Conservation (phyloP, 2,329 filamentous ascomycete genomes). For the Ophiocordyceps australis region DNA sequence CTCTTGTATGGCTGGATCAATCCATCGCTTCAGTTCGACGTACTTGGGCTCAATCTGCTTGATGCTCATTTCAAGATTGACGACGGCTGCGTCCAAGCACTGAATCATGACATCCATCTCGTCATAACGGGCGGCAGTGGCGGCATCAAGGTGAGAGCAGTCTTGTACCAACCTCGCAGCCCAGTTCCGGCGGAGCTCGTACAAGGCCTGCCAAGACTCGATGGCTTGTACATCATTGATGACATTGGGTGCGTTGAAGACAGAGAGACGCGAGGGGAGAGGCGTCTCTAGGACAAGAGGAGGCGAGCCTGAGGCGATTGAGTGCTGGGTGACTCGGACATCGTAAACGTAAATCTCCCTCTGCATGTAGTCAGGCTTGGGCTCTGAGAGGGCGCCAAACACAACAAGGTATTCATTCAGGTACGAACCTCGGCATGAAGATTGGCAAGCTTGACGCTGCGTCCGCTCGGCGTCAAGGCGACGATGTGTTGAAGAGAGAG, state of each 20-base stretch:
- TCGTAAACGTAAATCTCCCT: conserved; percentile 89
- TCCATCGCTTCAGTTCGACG: conserved; percentile 52
- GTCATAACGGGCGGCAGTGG: conserved; percentile 45
- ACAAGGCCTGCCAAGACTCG: conserved; percentile 75
- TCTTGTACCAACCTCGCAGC: conserved; percentile 51
- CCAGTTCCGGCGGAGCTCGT: conserved; percentile 68
- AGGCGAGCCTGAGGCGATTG: conserved; percentile 24
- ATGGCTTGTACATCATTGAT: conserved; percentile 66
- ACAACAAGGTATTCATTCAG: no score
- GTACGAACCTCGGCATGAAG: conserved; percentile 59
- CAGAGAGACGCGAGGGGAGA: conserved; percentile 33
- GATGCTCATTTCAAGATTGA: conserved; percentile 64
- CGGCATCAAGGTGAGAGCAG: conserved; percentile 45
- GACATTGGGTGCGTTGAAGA: conserved; percentile 60
- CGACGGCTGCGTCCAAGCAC: conserved; percentile 68
- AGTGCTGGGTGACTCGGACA: conserved; percentile 49
- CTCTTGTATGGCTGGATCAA: conserved; percentile 46
- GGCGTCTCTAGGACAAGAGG: conserved; percentile 28
- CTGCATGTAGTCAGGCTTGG: no score
- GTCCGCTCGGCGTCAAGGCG: conserved; percentile 68
- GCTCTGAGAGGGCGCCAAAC: no score
- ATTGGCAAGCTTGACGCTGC: conserved; percentile 64
- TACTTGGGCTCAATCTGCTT: conserved; percentile 55
- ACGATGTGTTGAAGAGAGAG: conserved; percentile 71
- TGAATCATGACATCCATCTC: conserved; percentile 63